A percentile compares a stretch with the other conserved stretches of the same genome.
phyloP scores from a whole-genome alignment of 257 asterid genomes.

The Cynanchum wilfordii region DNA sequence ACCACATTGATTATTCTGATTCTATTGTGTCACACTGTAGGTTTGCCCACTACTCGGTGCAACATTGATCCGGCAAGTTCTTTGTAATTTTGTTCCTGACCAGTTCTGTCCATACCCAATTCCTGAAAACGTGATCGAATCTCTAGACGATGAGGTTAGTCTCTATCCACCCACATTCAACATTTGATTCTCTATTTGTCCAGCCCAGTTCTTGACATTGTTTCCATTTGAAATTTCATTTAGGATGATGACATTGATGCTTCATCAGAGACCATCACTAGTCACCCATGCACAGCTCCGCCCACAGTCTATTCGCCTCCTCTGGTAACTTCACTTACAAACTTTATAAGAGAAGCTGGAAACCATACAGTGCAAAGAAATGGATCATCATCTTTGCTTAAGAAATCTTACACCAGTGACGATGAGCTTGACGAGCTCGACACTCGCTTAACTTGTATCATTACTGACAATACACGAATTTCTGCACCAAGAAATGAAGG shows the following conservation, averaged over 20 bases:
- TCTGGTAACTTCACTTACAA: slow-evolving; percentile 45
- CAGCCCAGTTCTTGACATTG: neutral
- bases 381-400: slow-evolving; percentile 47
- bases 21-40: slow-evolving; percentile 23
- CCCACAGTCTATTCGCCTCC: slow-evolving; percentile 62
- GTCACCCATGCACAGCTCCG: slow-evolving; percentile 51
- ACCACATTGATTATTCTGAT: neutral
- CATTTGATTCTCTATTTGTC: neutral
- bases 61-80: slow-evolving; percentile 55
- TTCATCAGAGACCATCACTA: slow-evolving; percentile 27
- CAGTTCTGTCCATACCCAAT: slow-evolving; percentile 87
- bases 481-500: slow-evolving; percentile 42
- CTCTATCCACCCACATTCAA: slow-evolving; percentile 6
- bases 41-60: slow-evolving; percentile 82
- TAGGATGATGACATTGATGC: slow-evolving; percentile 49
- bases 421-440: slow-evolving; percentile 79
- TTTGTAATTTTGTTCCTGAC: slow-evolving; percentile 67
- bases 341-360: slow-evolving; percentile 51
- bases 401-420: slow-evolving; percentile 64
- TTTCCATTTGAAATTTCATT: slow-evolving; percentile 7
- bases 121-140: slow-evolving; percentile 52
- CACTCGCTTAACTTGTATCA: slow-evolving; percentile 58
- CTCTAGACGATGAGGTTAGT: slow-evolving; percentile 68
- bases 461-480: slow-evolving; percentile 45
- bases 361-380: slow-evolving; percentile 41